Evolutionary conservation across 2,329 filamentous ascomycete species (phyloP).

Genomic region (Raffaelea deltoideospora): DNA sequence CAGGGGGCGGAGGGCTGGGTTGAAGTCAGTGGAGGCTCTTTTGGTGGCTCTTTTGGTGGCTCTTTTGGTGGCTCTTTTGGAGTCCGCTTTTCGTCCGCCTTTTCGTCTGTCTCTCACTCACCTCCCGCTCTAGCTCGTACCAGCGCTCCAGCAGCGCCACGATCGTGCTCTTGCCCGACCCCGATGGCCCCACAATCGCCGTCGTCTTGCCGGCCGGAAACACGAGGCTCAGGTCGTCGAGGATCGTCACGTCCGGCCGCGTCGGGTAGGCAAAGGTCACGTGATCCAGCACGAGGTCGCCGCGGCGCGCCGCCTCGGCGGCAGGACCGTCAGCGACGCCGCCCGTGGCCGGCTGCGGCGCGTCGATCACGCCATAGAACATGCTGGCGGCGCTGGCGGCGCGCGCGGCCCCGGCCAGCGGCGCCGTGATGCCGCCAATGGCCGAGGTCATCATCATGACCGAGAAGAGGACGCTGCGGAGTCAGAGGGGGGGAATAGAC

Average conservation of each 20-base stretch:
- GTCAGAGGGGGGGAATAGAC: too few species aligned
- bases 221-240: conserved; percentile 41
- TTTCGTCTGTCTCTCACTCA: conserved; percentile 13
- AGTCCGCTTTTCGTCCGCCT: conserved; percentile 6
- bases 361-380: conserved; percentile 39
- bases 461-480: conserved; percentile 38
- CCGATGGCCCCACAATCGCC: conserved; percentile 59
- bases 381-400: conserved; percentile 38
- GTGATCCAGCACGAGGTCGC: conserved; percentile 43
- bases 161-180: conserved; percentile 61
- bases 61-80: background rate
- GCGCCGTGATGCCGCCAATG: conserved; percentile 38
- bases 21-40: background rate
- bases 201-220: conserved; percentile 52
- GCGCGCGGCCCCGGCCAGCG: conserved; percentile 38
- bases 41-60: conserved; percentile 21
- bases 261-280: conserved; percentile 62
- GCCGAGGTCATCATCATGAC: conserved; percentile 42
- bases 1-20: conserved; percentile 28
- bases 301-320: conserved; percentile 11
- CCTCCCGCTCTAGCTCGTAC: conserved; percentile 23
- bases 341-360: conserved; percentile 26
- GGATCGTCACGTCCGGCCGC: conserved; percentile 46
- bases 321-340: conserved; percentile 31
- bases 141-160: conserved; percentile 56